Conservation (phyloP, 2,329 filamentous ascomycete genomes). For the Colletotrichum siamense region DNA sequence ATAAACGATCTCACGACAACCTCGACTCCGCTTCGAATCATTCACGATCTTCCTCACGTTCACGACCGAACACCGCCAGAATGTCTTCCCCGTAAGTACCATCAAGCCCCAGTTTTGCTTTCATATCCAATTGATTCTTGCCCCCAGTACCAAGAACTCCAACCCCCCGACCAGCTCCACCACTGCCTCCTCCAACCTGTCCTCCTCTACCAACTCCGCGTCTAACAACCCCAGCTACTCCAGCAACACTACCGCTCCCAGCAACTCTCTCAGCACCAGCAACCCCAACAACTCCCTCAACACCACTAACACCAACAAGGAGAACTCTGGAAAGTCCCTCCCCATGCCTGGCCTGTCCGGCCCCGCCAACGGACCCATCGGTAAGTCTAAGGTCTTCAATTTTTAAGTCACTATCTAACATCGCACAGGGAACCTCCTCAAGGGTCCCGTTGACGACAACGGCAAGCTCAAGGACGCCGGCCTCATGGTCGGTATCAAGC, state of each 20-base stretch:
- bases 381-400: too few species aligned
- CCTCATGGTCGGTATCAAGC: slow-evolving; percentile 66
- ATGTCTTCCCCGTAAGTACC: slow-evolving; percentile 40
- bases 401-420: background rate
- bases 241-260: slow-evolving; percentile 1
- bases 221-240: background rate
- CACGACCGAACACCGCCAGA: slow-evolving; percentile 28
- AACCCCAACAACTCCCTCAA: slow-evolving; percentile 3
- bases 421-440: slow-evolving; percentile 55
- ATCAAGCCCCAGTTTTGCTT: slow-evolving; percentile 34
- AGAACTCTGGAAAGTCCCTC: slow-evolving; percentile 43
- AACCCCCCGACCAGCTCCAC: slow-evolving; percentile 30
- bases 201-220: slow-evolving; percentile 10
- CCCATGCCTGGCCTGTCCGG: slow-evolving; percentile 47
- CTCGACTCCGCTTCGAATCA: background rate
- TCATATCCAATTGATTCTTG: slow-evolving; percentile 28
- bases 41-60: slow-evolving; percentile 38
- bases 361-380: slow-evolving; percentile 33
- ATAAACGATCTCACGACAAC: background rate
- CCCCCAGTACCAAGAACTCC: slow-evolving; percentile 39
- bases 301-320: slow-evolving; percentile 34
- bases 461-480: slow-evolving; percentile 63
- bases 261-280: slow-evolving; percentile 1
- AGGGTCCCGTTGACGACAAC: slow-evolving; percentile 61
- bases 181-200: background rate